phyloP scores from a whole-genome alignment of 2,329 filamentous ascomycete species.

The Fusarium sp. region DNA sequence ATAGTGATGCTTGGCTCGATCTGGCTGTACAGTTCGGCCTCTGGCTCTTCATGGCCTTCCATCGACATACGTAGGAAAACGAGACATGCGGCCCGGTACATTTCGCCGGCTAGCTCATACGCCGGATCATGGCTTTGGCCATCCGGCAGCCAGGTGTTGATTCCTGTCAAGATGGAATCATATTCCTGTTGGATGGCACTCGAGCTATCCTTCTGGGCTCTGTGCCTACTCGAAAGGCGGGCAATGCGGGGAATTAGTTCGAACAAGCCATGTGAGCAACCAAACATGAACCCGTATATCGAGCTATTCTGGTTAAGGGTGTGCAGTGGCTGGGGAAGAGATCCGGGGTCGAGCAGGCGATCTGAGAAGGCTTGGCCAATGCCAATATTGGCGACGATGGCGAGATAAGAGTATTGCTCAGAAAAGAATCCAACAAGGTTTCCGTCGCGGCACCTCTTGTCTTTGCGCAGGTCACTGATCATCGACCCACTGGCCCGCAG shows the following conservation, averaged over 20 bases:
- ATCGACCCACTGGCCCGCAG: not conserved
- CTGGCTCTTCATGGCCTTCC: not conserved
- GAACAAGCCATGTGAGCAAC: not conserved
- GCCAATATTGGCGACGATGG: constrained; percentile 5
- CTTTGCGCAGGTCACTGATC: not conserved
- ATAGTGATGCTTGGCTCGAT: not conserved
- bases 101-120: not conserved
- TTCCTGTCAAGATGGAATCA: not conserved
- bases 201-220: not conserved
- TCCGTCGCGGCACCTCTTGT: not conserved
- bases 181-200: not conserved
- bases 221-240: not conserved
- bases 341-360: not conserved
- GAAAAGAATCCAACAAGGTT: not conserved
- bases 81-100: not conserved
- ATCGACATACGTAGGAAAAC: constrained; percentile 1
- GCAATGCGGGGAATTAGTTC: not conserved
- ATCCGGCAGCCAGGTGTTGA: not conserved
- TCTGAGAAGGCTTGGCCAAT: not conserved
- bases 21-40: not conserved
- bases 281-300: not conserved
- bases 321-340: not conserved
- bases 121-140: not conserved
- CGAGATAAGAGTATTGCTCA: constrained; percentile 9
- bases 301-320: not conserved